A percentile compares a stretch with the other conserved stretches of the same genome.
Evolutionary conservation across 78 protist genomes (phyloP).

Genomic region (Planoprotostelium fungivorum): DNA sequence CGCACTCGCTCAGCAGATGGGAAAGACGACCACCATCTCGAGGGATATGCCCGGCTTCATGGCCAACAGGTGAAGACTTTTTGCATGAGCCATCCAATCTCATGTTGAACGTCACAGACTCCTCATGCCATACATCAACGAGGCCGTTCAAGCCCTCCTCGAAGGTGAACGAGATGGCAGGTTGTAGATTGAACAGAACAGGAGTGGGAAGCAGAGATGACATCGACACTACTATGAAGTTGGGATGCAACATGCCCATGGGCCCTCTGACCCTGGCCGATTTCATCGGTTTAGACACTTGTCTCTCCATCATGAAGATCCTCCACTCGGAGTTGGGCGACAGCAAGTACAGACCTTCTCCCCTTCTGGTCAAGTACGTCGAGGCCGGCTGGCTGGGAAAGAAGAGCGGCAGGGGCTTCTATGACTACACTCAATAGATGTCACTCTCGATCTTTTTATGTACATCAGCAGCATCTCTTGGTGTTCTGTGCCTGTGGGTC

Average conservation of each 20-base stretch:
- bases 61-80: conserved; percentile 56
- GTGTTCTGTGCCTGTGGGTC: too few relatives aligned
- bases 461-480: too few relatives aligned
- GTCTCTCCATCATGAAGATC: conserved; percentile 72
- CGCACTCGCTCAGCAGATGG: conserved; percentile 66
- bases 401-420: conserved; percentile 74
- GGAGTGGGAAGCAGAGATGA: conserved; percentile 68
- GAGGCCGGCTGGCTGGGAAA: conserved; percentile 84
- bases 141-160: conserved; percentile 65
- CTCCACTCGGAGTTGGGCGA: conserved; percentile 71
- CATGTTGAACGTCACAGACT: too few relatives aligned
- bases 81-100: too few relatives aligned
- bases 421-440: conserved; percentile 31
- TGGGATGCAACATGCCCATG: conserved; percentile 82
- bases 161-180: conserved; percentile 54
- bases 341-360: conserved; percentile 76
- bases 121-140: conserved; percentile 87
- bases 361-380: conserved; percentile 72
- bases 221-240: conserved; percentile 79
- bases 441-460: too few relatives aligned
- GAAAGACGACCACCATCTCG: conserved; percentile 66
- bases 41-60: conserved; percentile 83
- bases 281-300: conserved; percentile 88
- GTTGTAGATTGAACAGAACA: too few relatives aligned
- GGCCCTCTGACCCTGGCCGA: conserved; percentile 83